Evolutionary conservation across 169 alveolate genomes (phyloP).

Genomic region (Plasmodium relictum): DNA sequence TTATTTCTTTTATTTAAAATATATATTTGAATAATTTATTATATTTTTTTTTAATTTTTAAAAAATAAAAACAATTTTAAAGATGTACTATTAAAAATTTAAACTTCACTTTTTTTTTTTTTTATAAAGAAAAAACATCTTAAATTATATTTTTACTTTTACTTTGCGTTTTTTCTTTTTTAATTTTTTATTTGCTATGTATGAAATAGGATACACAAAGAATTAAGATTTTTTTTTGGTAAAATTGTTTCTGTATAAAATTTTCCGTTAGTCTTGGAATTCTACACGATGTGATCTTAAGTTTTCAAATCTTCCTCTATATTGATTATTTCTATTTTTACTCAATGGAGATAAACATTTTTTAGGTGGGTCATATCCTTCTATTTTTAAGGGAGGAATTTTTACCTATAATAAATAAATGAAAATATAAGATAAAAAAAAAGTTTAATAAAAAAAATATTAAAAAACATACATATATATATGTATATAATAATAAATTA

Average conservation of each 20-base stretch:
- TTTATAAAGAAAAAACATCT: no score
- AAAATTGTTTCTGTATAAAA: no score
- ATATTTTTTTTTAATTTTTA: neutral
- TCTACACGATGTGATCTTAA: constrained; percentile 64
- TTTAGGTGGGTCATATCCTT: constrained; percentile 86
- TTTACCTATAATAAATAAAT: constrained; percentile 76
- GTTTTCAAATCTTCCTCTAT: constrained; percentile 56
- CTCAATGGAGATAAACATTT: constrained; percentile 82
- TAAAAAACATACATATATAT: neutral
- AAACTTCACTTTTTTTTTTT: neutral
- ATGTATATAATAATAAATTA: no score
- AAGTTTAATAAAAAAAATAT: neutral
- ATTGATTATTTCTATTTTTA: constrained; percentile 65
- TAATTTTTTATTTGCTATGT: neutral
- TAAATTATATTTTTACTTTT: neutral
- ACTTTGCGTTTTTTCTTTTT: neutral
- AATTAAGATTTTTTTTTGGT: no score
- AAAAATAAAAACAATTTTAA: constrained; percentile 4
- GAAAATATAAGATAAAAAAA: neutral
- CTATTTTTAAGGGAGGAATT: constrained; percentile 84
- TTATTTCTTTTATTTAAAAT: neutral
- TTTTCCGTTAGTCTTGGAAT: constrained; percentile 30
- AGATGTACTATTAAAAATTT: neutral
- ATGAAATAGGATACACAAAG: no score
- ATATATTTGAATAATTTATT: neutral